A percentile compares a stretch with the other conserved stretches of the same genome.
Evolutionary conservation across 2,329 filamentous ascomycete species (phyloP).

Genomic region (Phoma sp.): DNA sequence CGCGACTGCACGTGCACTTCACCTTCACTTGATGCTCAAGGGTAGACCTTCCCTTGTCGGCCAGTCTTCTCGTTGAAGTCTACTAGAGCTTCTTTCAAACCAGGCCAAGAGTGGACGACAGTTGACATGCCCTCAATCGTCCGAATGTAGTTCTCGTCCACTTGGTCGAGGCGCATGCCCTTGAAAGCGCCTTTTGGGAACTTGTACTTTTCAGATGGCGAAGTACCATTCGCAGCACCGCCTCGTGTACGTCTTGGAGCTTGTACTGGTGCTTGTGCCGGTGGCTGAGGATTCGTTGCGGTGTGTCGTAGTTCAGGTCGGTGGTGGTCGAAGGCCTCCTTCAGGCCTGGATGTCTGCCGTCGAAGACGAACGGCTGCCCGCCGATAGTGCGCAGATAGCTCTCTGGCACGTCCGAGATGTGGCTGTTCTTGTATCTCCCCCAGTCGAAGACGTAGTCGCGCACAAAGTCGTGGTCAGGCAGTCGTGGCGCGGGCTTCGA

Average conservation of each 20-base stretch:
- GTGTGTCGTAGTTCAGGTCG: slow-evolving; percentile 26
- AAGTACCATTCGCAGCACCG: neutral
- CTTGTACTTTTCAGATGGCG: slow-evolving; percentile 16
- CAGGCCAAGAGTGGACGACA: slow-evolving; percentile 27
- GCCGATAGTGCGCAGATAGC: slow-evolving; percentile 32
- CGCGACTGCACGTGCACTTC: slow-evolving; percentile 14
- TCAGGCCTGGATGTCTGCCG: slow-evolving; percentile 26
- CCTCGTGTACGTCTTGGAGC: slow-evolving; percentile 9
- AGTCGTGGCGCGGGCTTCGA: slow-evolving; percentile 20
- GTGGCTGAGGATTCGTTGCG: slow-evolving; percentile 8
- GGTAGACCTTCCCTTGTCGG: slow-evolving; percentile 11
- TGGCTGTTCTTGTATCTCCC: slow-evolving; percentile 24
- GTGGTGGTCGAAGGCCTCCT: slow-evolving; percentile 35
- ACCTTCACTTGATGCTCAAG: neutral
- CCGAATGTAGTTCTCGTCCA: slow-evolving; percentile 29
- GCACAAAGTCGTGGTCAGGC: slow-evolving; percentile 15
- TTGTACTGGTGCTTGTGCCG: slow-evolving; percentile 7
- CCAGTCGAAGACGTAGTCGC: slow-evolving; percentile 33
- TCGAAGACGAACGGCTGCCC: slow-evolving; percentile 29
- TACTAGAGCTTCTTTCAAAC: slow-evolving; percentile 25
- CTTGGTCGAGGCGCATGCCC: slow-evolving; percentile 24
- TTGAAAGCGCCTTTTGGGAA: slow-evolving; percentile 21
- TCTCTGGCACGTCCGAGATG: slow-evolving; percentile 30
- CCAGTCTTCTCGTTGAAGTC: slow-evolving; percentile 34
- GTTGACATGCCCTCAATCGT: slow-evolving; percentile 29